Evolutionary conservation across 352 stramenopile genomes (phyloP).

Genomic region (Pythium sukuiense): DNA sequence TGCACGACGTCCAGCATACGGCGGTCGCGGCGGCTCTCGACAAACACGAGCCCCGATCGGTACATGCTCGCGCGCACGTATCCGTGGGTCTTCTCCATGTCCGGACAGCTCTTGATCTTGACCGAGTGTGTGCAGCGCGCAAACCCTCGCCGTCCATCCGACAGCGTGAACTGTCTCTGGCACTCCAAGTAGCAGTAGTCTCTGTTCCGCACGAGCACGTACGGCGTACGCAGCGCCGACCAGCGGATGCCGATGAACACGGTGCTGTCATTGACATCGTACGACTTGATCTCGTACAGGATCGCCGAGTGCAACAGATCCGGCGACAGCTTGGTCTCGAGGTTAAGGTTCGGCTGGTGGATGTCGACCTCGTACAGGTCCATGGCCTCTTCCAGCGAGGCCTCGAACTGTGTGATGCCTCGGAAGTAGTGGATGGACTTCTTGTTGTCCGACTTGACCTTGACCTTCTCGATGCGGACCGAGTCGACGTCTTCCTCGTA

Average conservation of each 20-base stretch:
- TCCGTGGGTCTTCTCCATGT: slow-evolving; percentile 78
- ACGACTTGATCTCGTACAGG: slow-evolving; percentile 73
- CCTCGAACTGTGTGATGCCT: slow-evolving; percentile 67
- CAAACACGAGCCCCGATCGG: slow-evolving; percentile 75
- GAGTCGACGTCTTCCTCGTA: slow-evolving; percentile 70
- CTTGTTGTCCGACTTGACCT: slow-evolving; percentile 56
- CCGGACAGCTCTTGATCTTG: slow-evolving; percentile 82
- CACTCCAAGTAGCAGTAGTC: slow-evolving; percentile 82
- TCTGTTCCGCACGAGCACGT: slow-evolving; percentile 72
- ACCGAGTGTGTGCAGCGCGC: slow-evolving; percentile 79
- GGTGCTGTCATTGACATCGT: slow-evolving; percentile 46
- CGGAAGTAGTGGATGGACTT: slow-evolving; percentile 75
- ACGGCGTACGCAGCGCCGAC: slow-evolving; percentile 67
- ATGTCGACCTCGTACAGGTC: slow-evolving; percentile 77
- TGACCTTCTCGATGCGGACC: slow-evolving; percentile 77
- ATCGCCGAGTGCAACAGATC: slow-evolving; percentile 79
- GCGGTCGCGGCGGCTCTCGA: slow-evolving; percentile 71
- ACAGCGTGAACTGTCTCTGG: slow-evolving; percentile 62
- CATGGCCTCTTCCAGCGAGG: slow-evolving; percentile 65
- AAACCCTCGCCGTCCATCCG: slow-evolving; percentile 61
- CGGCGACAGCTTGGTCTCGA: slow-evolving; percentile 71
- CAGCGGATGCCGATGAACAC: slow-evolving; percentile 80
- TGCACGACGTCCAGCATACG: slow-evolving; percentile 78
- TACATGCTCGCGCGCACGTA: slow-evolving; percentile 85
- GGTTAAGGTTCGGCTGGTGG: slow-evolving; percentile 66